These are phyloP conservation scores for Rhodotorula sp. DNA, from an alignment of 1,284 basidiomycete genomes.

Conservation along the genomic window DNA sequence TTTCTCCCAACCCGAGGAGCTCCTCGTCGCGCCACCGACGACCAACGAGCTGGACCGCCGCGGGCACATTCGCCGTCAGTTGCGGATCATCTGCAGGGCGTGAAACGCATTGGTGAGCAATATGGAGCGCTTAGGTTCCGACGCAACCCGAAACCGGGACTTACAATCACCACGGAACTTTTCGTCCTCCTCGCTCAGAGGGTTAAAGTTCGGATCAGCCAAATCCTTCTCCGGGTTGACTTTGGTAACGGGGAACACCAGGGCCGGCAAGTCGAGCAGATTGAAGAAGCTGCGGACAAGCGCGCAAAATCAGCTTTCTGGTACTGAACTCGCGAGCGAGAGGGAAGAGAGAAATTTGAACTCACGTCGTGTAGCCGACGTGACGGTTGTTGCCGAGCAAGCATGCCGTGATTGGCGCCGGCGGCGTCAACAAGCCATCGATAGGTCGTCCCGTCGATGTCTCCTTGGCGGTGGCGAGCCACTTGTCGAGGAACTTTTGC, in stretches of 20 bases:
- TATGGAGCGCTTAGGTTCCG: no score
- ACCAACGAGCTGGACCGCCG: conserved; percentile 5
- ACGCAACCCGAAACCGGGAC: conserved; percentile 38
- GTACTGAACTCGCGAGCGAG: not conserved
- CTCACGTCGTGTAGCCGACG: conserved; percentile 8
- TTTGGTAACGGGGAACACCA: conserved; percentile 56
- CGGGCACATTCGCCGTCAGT: conserved; percentile 9
- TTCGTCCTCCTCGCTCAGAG: conserved; percentile 57
- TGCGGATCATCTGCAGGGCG: not conserved
- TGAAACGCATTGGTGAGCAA: not conserved
- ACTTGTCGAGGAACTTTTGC: conserved; percentile 57
- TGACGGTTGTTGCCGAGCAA: not conserved
- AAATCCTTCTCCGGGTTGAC: conserved; percentile 16
- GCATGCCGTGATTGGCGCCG: not conserved
- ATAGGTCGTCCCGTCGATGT: conserved; percentile 59
- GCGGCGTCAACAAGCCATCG: conserved; percentile 59
- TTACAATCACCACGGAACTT: conserved; percentile 59
- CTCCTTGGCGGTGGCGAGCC: conserved; percentile 55
- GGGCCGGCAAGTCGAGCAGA: conserved; percentile 58
- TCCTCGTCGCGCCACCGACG: conserved; percentile 19
- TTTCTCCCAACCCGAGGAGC: conserved; percentile 1
- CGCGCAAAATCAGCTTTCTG: no score
- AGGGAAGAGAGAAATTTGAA: not conserved
- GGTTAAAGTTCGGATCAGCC: conserved; percentile 46
- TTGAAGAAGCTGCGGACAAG: conserved; percentile 17